Percentiles rank a stretch among this genome's conserved stretches.
Evolutionary conservation across 75 land plant genomes (phyloP).

Genomic region (Cupressus sempervirens): DNA sequence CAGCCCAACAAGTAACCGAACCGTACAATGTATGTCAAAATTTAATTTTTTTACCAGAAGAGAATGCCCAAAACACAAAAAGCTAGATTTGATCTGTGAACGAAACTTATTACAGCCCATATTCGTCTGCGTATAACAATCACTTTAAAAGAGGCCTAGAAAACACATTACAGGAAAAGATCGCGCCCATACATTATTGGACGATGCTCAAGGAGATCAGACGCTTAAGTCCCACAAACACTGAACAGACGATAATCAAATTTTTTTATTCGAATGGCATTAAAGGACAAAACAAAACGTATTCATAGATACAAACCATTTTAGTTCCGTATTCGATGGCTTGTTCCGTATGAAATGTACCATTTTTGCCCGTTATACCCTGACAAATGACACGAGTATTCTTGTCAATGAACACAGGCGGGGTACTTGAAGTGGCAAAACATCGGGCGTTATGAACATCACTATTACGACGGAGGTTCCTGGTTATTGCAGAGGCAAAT

Average conservation of each 20-base stretch:
- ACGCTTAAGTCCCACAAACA: neutral
- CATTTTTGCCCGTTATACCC: slow-evolving; percentile 95
- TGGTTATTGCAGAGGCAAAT: neutral
- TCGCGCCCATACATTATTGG: neutral
- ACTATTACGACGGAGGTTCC: neutral
- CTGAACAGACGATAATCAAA: neutral
- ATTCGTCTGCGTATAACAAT: neutral
- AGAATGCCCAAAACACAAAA: neutral
- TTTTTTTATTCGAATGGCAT: neutral
- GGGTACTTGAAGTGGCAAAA: slow-evolving; percentile 37
- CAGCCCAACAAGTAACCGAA: neutral
- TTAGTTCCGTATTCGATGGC: slow-evolving; percentile 97
- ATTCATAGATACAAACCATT: slow-evolving; percentile 44
- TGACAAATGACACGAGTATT: slow-evolving; percentile 93
- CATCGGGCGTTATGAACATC: slow-evolving; percentile 10
- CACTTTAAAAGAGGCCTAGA: neutral
- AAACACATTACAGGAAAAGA: neutral
- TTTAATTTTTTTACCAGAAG: neutral
- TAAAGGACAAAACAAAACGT: neutral
- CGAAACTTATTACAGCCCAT: neutral
- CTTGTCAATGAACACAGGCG: slow-evolving; percentile 90
- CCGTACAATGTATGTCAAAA: neutral
- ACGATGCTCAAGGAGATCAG: neutral
- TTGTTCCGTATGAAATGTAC: slow-evolving; percentile 95
- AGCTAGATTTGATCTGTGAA: neutral